Conservation (phyloP, 352 stramenopile species). For the Phytophthora macrochlamydospora region DNA sequence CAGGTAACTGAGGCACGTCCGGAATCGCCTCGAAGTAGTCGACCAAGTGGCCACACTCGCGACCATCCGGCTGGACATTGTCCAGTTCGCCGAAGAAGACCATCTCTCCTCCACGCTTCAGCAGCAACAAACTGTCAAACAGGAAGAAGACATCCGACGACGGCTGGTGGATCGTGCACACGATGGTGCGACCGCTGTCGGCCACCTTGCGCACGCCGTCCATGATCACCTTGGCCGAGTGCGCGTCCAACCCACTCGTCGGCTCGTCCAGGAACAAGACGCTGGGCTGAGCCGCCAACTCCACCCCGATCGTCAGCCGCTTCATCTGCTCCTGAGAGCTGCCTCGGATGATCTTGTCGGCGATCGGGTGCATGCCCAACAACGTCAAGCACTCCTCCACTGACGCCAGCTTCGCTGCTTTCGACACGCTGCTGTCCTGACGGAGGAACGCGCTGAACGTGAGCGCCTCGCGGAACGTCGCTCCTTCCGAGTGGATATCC, state of each 20-base stretch:
- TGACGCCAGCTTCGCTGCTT: constrained; percentile 26
- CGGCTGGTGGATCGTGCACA: constrained; percentile 58
- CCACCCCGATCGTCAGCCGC: constrained; percentile 83
- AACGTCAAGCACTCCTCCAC: constrained; percentile 45
- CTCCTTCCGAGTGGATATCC: constrained; percentile 26
- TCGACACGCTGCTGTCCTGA: constrained; percentile 35
- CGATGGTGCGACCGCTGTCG: constrained; percentile 58
- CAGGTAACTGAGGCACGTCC: constrained; percentile 24
- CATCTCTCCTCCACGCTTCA: constrained; percentile 65
- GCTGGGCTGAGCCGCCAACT: constrained; percentile 83
- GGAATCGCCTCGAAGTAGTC: constrained; percentile 48
- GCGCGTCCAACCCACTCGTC: constrained; percentile 86
- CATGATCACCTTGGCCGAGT: constrained; percentile 68
- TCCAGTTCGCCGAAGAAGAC: constrained; percentile 59
- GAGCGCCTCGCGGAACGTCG: constrained; percentile 88
- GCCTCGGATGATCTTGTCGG: constrained; percentile 44
- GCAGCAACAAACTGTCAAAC: constrained; percentile 84
- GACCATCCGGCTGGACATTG: constrained; percentile 10
- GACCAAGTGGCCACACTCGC: constrained; percentile 30
- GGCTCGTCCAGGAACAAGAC: constrained; percentile 90
- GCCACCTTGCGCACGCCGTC: constrained; percentile 83
- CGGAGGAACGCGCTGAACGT: constrained; percentile 85
- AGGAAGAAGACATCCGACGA: constrained; percentile 32
- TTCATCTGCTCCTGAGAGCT: constrained; percentile 60
- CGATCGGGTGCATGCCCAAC: constrained; percentile 33